Evolutionary conservation across 176 grass and related monocot genomes (phyloP), one percentile per base, ranked within the genome.

Genomic region (Hordeum vulgare): DNA sequence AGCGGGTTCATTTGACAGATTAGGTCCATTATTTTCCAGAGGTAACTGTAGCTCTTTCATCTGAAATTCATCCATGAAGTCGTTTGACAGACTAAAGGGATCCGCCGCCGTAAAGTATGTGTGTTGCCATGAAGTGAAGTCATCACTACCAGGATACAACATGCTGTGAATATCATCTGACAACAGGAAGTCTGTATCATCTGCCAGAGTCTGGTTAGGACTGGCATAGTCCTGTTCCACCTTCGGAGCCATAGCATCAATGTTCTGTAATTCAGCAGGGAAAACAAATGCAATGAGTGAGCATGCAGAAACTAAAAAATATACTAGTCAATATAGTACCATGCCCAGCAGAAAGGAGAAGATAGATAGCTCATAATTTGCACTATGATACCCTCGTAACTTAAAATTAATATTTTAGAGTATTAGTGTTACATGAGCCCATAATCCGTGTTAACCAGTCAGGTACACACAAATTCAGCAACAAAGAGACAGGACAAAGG

Each of bases 91-190:
- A 80, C 60, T 4, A 25, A 14, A 71, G 75, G 64, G 28, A 23
- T 71, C 20, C n/a, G 39, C 12, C 66, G 14, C 45, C 7, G 4
- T n/a, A 24, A 8, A 68, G 56, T 62, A 61, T 14, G 35, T 14
- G 20, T 70, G 35, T 53, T 53, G 67, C 24, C 57, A 80, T 44
- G 14, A 53, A 75, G 36, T 76, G 75, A 82, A 88, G 47, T 83
- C 61, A 69, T 80, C 76, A 71, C 3, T 73, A 80, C 65, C 76
- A 60, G 91, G 85, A 71, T 35, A 71, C 54, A 98, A 58, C 45
- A 98, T 93, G 58, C 4, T 61, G 21, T 80, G 41, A 39, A 98
- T 35, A 86, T 97, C 92, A 13, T 91, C 88, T 40, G 11, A 0
- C 23, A 83, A 86, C 67, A 98, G 74, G 72, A 69, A 95, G 3